Percentiles rank a stretch among this genome's conserved stretches.
Conservation (phyloP, 2,329 filamentous ascomycete genomes). For the Lecanoromycetidae sp. region DNA sequence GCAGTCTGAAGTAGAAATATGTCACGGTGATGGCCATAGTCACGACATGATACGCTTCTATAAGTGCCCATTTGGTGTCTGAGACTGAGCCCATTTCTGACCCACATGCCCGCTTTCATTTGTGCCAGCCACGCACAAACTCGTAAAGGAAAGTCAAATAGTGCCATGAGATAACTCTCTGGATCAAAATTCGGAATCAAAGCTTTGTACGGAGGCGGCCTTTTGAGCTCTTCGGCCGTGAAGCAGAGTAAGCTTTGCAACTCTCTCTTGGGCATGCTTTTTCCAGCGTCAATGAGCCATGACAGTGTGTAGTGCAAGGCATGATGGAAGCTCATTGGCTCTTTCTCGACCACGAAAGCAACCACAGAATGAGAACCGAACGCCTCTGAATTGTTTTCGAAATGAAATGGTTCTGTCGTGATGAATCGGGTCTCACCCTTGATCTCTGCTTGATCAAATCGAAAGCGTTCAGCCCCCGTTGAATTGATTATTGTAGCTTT, state of each 20-base stretch:
- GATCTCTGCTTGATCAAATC: slow-evolving; percentile 79
- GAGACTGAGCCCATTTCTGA: slow-evolving; percentile 90
- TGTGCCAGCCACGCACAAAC: slow-evolving; percentile 95
- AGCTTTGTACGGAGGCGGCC: slow-evolving; percentile 52
- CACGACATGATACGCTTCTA: slow-evolving; percentile 73
- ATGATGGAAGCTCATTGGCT: slow-evolving; percentile 94
- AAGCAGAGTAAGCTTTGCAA: slow-evolving; percentile 60
- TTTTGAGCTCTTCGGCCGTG: slow-evolving; percentile 55
- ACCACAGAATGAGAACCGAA: slow-evolving; percentile 60
- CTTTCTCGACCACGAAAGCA: slow-evolving; percentile 75
- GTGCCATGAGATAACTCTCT: slow-evolving; percentile 71
- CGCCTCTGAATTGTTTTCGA: slow-evolving; percentile 39
- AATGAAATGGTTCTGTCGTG: slow-evolving; percentile 63
- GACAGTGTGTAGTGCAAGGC: slow-evolving; percentile 91
- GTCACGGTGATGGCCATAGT: slow-evolving; percentile 88
- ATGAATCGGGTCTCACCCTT: slow-evolving; percentile 81
- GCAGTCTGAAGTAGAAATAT: slow-evolving; percentile 89
- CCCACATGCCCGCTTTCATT: slow-evolving; percentile 98
- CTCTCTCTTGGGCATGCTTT: slow-evolving; percentile 56
- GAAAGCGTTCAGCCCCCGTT: slow-evolving; percentile 70
- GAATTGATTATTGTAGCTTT: slow-evolving; percentile 82
- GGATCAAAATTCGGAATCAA: slow-evolving; percentile 45
- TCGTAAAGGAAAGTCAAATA: slow-evolving; percentile 85
- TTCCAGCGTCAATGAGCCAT: slow-evolving; percentile 85
- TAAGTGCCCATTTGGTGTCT: slow-evolving; percentile 93